Percentiles rank a stretch among this genome's conserved stretches.
These are phyloP conservation scores for Teunomyces pallodes DNA, from an alignment of 805 yeast genomes.

Conservation along the genomic window DNA sequence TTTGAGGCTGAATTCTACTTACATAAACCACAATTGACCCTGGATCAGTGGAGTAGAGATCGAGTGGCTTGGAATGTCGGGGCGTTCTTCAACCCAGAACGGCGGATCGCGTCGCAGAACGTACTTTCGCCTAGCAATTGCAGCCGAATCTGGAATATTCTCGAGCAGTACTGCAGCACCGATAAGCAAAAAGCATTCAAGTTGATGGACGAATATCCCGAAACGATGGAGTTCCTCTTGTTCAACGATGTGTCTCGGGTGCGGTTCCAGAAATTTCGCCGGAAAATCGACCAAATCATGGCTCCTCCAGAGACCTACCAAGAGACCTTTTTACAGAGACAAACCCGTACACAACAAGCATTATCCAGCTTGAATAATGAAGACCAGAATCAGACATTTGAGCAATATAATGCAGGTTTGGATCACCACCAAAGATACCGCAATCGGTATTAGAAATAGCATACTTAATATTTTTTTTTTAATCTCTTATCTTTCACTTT, in stretches of 20 bases:
- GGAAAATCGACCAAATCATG: slow-evolving; percentile 17
- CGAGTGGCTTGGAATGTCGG: slow-evolving; percentile 4
- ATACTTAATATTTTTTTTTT: neutral
- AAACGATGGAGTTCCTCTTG: slow-evolving; percentile 29
- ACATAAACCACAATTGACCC: slow-evolving; percentile 2
- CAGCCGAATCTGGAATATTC: slow-evolving; percentile 13
- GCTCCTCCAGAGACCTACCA: slow-evolving; percentile 14
- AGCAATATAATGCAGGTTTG: slow-evolving; percentile 2
- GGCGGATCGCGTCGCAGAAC: slow-evolving; percentile 19
- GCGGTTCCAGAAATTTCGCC: slow-evolving; percentile 20
- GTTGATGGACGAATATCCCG: slow-evolving; percentile 34
- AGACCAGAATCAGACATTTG: neutral
- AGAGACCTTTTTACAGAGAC: slow-evolving; percentile 21
- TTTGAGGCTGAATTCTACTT: slow-evolving; percentile 11
- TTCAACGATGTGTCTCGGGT: slow-evolving; percentile 17
- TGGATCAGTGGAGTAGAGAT: slow-evolving; percentile 3
- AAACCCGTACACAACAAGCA: slow-evolving; percentile 23
- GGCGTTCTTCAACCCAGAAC: slow-evolving; percentile 31
- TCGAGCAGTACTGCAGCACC: slow-evolving; percentile 16
- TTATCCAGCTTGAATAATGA: slow-evolving; percentile 11
- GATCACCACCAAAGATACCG: slow-evolving; percentile 1
- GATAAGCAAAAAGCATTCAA: slow-evolving; percentile 20
- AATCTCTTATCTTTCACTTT: neutral
- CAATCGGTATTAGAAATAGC: slow-evolving; percentile 2
- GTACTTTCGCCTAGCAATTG: slow-evolving; percentile 20